Base-by-base conservation (phyloP, 1,284 basidiomycete species). In the Marasmius oreades region DNA sequence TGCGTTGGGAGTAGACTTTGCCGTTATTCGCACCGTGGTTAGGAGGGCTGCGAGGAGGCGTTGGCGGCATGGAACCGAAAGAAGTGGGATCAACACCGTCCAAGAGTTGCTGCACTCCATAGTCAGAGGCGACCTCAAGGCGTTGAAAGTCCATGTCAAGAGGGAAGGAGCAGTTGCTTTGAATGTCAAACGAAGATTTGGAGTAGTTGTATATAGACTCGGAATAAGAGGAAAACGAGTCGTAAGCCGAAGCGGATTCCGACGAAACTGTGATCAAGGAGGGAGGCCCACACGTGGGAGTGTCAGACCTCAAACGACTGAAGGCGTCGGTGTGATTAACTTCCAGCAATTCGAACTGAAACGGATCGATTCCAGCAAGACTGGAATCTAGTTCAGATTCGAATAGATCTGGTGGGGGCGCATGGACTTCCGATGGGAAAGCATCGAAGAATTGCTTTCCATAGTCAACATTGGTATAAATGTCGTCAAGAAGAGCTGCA, bases 191-290 rank as follows among this genome's bases (percentile, higher is more conserved):
- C 5, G 77, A 73, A 37, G 77, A 77, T 58, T 76, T 70, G 62
- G 78, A 76, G 70, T 81, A 81, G 75, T 82, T 85, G 77, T 84
- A 84, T 73, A 83, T 78, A 58, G 84, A 84, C 63, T 86, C 84
- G 59, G 86, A 82, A 66, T 80, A 82, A 64, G 78, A 78, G 43
- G 84, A 88, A 47, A 82, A 69, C 42, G 83, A 82, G 66, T 90
- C 87, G 75, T 84, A 84, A 64, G 82, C 77, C 61, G 85, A 88
- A 64, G 82, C 77, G 61, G 85, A 88, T 70, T 90, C 88, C 58
- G 87, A 87, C 34, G 87, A 90, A 61, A 80, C 82, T 61, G 90
- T 90, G 70, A 92, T 83, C 61, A 84, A 80, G 56, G 90, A 92
- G 51, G 82, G 85, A 58, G 89, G 85, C 59, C 86, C 86, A 71